Evolutionary conservation across 148 eudicot species (phyloP), one percentile per base, ranked within the genome.

Genomic region (Rhododendron ovatum): DNA sequence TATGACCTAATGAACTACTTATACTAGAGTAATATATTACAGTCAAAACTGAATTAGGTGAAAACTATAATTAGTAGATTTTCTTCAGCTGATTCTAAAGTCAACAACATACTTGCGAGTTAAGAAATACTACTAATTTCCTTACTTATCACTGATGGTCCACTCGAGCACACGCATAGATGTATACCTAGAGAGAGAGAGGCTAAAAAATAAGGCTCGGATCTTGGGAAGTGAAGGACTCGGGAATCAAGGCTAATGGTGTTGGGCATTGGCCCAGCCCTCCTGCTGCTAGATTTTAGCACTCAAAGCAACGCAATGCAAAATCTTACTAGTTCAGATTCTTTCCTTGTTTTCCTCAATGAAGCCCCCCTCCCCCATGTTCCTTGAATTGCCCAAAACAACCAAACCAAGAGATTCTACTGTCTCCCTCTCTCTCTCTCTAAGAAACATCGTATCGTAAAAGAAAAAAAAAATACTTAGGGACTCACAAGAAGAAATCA

Each of bases 321-420:
- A 74, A 74, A 74, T 74, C 47, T 35, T 28, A 63, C 28, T 8
- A 37, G 3, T 75, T 75, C 79, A 39, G 79, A 39, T 75, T 37
- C n/a, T 39, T 35, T 39, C 47, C n/a, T 75, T 37, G 24, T 75
- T 75, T 75, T 75, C 79, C 79, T 39, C 26, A 75, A 75, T 15
- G 78, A 65, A 65, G 11, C 73, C 73, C 71, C 13, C 47, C 73
- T 33, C 71, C 13, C 47, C 79, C 79, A 75, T 75, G 48, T 75
- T 75, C 79, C 79, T 75, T 75, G 79, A 75, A 37, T 75, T 75
- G 79, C 79, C 43, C 43, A 75, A 75, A 75, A 2, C 76, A 28
- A 71, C 76, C 75, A 35, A 71, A 71, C 76, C 37, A 30, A 13
- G 18, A 28, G 2, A 13, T 71, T 71, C 39, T 30, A 28, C 39